Conservation (phyloP, 805 yeast genomes). For the Saturnispora halmiae region DNA sequence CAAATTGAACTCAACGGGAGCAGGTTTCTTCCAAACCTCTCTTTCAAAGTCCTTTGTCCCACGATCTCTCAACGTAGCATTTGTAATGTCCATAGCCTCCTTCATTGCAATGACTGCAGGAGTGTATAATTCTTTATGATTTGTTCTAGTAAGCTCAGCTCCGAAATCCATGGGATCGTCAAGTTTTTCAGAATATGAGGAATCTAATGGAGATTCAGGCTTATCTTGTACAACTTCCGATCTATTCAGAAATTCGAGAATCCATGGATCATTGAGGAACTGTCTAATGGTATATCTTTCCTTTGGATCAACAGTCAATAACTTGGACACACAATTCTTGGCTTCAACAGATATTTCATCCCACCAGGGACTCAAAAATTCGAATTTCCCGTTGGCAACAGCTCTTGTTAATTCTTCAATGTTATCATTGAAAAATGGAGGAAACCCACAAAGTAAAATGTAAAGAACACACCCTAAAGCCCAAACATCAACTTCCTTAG, state of each 20-base stretch:
- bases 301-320: conserved; percentile 64
- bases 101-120: conserved; percentile 53
- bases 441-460: conserved; percentile 91
- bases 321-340: conserved; percentile 55
- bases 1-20: conserved; percentile 32
- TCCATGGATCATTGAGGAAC: conserved; percentile 72
- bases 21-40: not conserved
- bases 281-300: conserved; percentile 64
- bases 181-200: conserved; percentile 4
- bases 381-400: conserved; percentile 71
- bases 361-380: conserved; percentile 82
- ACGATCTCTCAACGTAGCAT: conserved; percentile 53
- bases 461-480: conserved; percentile 94
- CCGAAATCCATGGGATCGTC: conserved; percentile 9
- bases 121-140: conserved; percentile 32
- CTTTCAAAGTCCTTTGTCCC: conserved; percentile 31
- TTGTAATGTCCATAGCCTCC: conserved; percentile 51
- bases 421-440: conserved; percentile 88
- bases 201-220: too few relatives aligned
- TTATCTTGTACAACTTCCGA: conserved; percentile 22
- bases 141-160: not conserved
- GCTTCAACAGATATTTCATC: conserved; percentile 68
- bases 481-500: conserved; percentile 98
- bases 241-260: conserved; percentile 29
- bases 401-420: conserved; percentile 66